Evolutionary conservation across 208 protist genomes (phyloP), one percentile per base, ranked within the genome.

Genomic region (Spongospora subterranea): DNA sequence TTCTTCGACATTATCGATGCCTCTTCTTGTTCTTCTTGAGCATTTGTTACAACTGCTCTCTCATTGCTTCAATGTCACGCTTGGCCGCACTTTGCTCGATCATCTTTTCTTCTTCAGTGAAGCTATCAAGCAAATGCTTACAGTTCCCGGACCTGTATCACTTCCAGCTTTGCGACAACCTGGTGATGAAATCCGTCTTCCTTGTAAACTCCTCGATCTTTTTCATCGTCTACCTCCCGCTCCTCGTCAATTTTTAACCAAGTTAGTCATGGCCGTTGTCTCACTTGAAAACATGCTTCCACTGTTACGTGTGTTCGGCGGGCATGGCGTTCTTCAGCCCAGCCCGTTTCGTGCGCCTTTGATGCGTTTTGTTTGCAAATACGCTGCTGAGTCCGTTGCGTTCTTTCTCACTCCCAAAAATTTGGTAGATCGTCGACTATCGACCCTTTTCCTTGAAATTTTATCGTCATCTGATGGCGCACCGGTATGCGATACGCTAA

Each of bases 11-110:
- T 92, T 97, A 6, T 90, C 90, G 1, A 92, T 96, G 32, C 94
- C 93, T 35, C 90, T 96, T 11, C 92, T 97, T 0, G 91, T 95
- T 45, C 93, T 95, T 13, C 92, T 97, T 6, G 91, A 94, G 0
- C 92, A 94, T 0, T 90, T 97, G 0, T 89, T 97, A 0, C 94
- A 95, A 43, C 91, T 97, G 11, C 91, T 97, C 0, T 77, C 89
- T 32, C 94, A 93, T 54, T 96, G 94, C 66, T 97, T 97, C 94
- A 97, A 97, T 76, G 95, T 94, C 0, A 95, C 93, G 17, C 94
- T 96, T 0, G 96, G 95, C n/a, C 93, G 95, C 35, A 94, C 96
- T 53, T 88, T 97, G 0, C 94, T 96, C 43, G 95, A 97, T 32
- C 95, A 97, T 65, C 90, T 97, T 35, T 82, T 82, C 35, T 82